Evolutionary conservation across 768 basidiomycete genomes (phyloP).

Genomic region (Mycena galericulata): DNA sequence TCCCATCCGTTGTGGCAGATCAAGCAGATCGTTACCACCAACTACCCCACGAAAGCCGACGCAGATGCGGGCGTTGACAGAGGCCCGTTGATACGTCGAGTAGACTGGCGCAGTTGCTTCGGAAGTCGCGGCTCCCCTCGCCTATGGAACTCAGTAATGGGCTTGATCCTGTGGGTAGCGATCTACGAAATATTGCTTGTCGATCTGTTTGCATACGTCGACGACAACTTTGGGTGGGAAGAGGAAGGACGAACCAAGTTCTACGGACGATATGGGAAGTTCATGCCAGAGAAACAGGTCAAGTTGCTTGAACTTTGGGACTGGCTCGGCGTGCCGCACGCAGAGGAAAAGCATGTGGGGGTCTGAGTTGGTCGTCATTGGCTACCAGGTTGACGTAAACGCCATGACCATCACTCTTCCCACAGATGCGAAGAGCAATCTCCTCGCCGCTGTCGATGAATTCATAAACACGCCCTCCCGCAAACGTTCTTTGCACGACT

Average conservation of each 20-base stretch:
- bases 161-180: constrained; percentile 30
- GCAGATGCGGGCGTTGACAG: not conserved
- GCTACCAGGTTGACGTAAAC: constrained; percentile 36
- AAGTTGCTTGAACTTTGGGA: constrained; percentile 48
- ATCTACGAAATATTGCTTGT: constrained; percentile 27
- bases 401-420: constrained; percentile 32
- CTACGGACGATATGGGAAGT: constrained; percentile 27
- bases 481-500: not conserved
- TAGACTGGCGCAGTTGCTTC: not conserved
- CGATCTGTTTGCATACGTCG: constrained; percentile 1
- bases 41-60: not conserved
- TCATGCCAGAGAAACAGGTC: constrained; percentile 41
- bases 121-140: not conserved
- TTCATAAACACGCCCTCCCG: not conserved
- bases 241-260: not conserved
- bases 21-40: constrained; percentile 4
- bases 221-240: not conserved
- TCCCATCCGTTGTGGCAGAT: not conserved
- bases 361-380: constrained; percentile 40
- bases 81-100: not conserved
- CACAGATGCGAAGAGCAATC: not conserved
- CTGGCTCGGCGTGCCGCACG: constrained; percentile 44
- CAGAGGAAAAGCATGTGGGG: constrained; percentile 46
- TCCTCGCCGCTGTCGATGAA: not conserved
- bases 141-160: constrained; percentile 31